These are phyloP conservation scores for Trypanosoma brucei DNA, from an alignment of 208 protist genomes.

Conservation along the genomic window DNA sequence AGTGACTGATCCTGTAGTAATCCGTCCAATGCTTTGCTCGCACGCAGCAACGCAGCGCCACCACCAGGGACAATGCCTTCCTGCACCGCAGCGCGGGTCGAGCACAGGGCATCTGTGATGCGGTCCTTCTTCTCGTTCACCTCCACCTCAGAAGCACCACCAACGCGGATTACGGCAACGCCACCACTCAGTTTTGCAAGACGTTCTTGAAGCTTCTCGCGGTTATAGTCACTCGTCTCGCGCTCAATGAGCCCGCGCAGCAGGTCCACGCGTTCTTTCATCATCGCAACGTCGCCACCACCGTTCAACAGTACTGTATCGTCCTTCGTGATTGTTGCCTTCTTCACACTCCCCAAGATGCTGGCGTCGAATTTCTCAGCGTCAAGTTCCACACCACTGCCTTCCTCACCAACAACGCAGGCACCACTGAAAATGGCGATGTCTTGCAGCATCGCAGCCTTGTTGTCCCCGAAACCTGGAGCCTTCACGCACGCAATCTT, in stretches of 20 bases:
- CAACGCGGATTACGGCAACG: slow-evolving; percentile 96
- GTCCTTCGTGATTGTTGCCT: slow-evolving; percentile 94
- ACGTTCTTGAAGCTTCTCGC: slow-evolving; percentile 97
- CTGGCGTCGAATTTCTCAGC: slow-evolving; percentile 61
- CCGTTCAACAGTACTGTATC: slow-evolving; percentile 97
- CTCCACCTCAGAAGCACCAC: slow-evolving; percentile 98
- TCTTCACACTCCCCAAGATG: slow-evolving; percentile 73
- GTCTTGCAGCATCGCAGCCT: slow-evolving; percentile 97
- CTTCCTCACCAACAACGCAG: slow-evolving; percentile 89
- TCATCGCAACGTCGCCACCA: slow-evolving; percentile 78
- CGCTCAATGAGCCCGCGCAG: slow-evolving; percentile 85
- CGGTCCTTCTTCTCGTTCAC: slow-evolving; percentile 99
- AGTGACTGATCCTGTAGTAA: slow-evolving; percentile 60
- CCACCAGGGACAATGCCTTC: slow-evolving; percentile 99
- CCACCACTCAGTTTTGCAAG: slow-evolving; percentile 97
- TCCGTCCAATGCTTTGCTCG: slow-evolving; percentile 78
- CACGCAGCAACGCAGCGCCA: slow-evolving; percentile 95
- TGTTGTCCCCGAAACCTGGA: slow-evolving; percentile 99
- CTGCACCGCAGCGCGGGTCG: slow-evolving; percentile 97
- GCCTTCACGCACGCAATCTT: slow-evolving; percentile 95
- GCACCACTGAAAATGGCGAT: slow-evolving; percentile 97
- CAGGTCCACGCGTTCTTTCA: slow-evolving; percentile 92
- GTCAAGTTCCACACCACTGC: slow-evolving; percentile 84
- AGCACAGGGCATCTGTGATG: slow-evolving; percentile 98
- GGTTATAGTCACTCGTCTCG: slow-evolving; percentile 94